Percentiles rank a stretch among this genome's conserved stretches.
Conservation (phyloP, 2,329 filamentous ascomycete genomes). For the Alternaria triticina region DNA sequence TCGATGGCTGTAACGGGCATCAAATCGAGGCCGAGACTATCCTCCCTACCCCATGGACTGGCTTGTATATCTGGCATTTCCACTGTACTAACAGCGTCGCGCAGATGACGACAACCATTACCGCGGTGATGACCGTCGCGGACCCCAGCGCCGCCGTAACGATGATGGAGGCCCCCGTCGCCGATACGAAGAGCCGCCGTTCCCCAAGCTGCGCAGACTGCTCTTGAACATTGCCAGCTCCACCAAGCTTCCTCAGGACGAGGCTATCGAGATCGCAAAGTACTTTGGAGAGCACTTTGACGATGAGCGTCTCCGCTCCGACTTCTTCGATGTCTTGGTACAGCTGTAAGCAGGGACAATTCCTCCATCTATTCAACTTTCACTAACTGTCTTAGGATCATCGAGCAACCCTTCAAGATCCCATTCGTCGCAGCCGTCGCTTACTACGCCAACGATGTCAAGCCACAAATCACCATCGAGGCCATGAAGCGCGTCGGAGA, state of each 20-base stretch:
- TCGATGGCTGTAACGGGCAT: neutral
- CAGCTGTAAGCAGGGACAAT: constrained; percentile 65
- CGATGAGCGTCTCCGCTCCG: constrained; percentile 77
- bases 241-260: constrained; percentile 45
- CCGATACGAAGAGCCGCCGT: constrained; percentile 44
- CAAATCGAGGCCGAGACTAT: neutral
- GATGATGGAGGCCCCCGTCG: constrained; percentile 38
- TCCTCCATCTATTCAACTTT: neutral
- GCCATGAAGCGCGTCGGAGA: constrained; percentile 69
- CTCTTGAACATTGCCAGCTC: constrained; percentile 49
- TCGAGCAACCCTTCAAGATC: constrained; percentile 97
- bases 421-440: constrained; percentile 88
- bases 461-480: constrained; percentile 74
- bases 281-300: constrained; percentile 77
- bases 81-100: constrained; percentile 9
- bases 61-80: neutral
- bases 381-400: constrained; percentile 55
- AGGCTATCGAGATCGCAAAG: constrained; percentile 55
- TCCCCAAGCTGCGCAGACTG: constrained; percentile 43
- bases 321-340: constrained; percentile 74
- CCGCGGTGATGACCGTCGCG: constrained; percentile 39
- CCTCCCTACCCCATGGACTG: neutral
- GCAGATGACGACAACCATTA: constrained; percentile 39
- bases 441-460: constrained; percentile 77
- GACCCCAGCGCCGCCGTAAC: constrained; percentile 39